These are phyloP conservation scores for Coleophoma eucalyptorum DNA, from an alignment of 2,329 filamentous ascomycete genomes.

Conservation along the genomic window DNA sequence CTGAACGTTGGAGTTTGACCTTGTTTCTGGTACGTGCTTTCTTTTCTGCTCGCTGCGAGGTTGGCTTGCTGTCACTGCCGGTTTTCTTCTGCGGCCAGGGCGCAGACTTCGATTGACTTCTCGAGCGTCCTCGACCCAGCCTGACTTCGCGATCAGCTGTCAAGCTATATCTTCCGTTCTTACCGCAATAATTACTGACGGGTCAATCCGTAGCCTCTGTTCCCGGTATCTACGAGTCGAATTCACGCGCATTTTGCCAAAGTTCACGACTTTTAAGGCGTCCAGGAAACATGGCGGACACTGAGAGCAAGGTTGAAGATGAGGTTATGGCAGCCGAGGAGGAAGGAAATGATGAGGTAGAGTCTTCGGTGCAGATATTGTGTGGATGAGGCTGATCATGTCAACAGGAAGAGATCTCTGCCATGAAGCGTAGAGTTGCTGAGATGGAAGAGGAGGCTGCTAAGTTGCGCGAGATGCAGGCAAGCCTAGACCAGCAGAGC, in stretches of 20 bases:
- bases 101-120: too few relatives aligned
- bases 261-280: neutral
- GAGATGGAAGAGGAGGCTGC: slow-evolving; percentile 90
- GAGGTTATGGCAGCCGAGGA: slow-evolving; percentile 22
- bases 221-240: too few relatives aligned
- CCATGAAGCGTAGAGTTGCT: slow-evolving; percentile 81
- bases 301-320: slow-evolving; percentile 20
- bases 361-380: neutral
- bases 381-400: neutral
- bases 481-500: slow-evolving; percentile 77
- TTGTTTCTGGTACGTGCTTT: too few relatives aligned
- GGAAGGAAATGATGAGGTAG: slow-evolving; percentile 28
- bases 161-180: too few relatives aligned
- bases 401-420: slow-evolving; percentile 70
- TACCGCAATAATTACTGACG: too few relatives aligned
- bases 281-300: slow-evolving; percentile 22
- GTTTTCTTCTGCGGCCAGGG: too few relatives aligned
- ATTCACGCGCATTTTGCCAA: neutral
- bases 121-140: too few relatives aligned
- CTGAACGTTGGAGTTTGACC: too few relatives aligned
- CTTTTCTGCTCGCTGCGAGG: too few relatives aligned
- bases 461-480: slow-evolving; percentile 84
- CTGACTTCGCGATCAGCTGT: too few relatives aligned
- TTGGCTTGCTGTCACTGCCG: too few relatives aligned
- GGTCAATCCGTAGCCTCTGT: too few relatives aligned